Base-by-base conservation (phyloP, 768 basidiomycete genomes). In the Boletus subparvulus region DNA sequence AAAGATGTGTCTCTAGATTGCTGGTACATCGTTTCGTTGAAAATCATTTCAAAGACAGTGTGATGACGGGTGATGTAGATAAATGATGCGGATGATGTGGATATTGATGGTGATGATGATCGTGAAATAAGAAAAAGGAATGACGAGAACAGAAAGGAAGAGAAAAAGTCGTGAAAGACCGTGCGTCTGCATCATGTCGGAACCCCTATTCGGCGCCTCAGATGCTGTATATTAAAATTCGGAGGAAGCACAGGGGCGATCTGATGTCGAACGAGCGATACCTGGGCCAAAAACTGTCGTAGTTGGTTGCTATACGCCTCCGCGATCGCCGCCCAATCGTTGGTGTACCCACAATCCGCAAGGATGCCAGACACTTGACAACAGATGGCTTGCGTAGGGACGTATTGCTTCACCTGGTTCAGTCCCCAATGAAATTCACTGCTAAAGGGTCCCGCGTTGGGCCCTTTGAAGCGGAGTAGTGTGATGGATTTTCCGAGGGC, bases 141-240 rank as follows among this genome's bases (percentile, higher is more conserved):
- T 40, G 42, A 36, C 19, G 36, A 46, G 2, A 35, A 13, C 35
- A 24, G 13, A 36, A 26, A 40, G 17, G 35, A 36, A 36, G 7
- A 17, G 16, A 33, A 1, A n/a, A 39, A 19, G n/a, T 24, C 8
- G 16, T 24, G 8, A 11, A 26, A 3, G 16, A 40, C 26, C 46
- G 50, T 17, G 36, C 24, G 9, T 11, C 45, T 16, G 13, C 16
- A 16, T 72, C 50, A 70, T 6, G 61, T 54, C 8, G 70, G 61
- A 12, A 61, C 54, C 2, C 66, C 69, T 0, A 69, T 45, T 50
- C 69, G 60, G 6, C 69, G 69, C 21, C 69, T 72, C 52, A 71
- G 37, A 47, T 69, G 71, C 16, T 72, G 71, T 6, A 69, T 51
- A 47, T 72, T 72, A 35, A 70, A 70, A 21, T 71, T 71, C 2